phyloP scores from a whole-genome alignment of 768 basidiomycete genomes.

The Exsudoporus frostii region DNA sequence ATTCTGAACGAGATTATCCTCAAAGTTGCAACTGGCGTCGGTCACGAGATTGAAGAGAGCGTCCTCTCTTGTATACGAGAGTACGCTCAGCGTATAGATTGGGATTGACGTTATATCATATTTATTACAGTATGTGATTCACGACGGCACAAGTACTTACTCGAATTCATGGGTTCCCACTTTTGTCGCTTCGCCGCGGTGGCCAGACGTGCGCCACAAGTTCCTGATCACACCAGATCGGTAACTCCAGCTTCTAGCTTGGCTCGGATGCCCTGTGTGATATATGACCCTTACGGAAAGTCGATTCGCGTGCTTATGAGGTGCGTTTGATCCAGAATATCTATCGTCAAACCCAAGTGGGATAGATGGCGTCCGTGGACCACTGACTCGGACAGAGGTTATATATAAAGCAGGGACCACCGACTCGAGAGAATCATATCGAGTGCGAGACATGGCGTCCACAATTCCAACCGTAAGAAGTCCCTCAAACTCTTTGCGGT shows the following conservation, averaged over 20 bases:
- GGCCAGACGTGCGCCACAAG: no score
- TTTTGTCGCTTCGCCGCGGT: background rate
- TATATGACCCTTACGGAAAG: background rate
- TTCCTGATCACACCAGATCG: background rate
- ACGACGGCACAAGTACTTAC: background rate
- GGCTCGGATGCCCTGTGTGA: constrained; percentile 4
- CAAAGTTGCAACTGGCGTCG: constrained; percentile 83
- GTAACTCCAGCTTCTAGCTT: background rate
- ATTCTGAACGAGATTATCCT: constrained; percentile 87
- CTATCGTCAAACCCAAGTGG: background rate
- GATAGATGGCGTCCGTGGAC: background rate
- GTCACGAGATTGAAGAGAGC: constrained; percentile 63
- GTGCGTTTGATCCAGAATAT: background rate
- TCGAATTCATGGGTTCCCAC: constrained; percentile 1
- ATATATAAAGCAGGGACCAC: constrained; percentile 3
- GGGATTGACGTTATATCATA: constrained; percentile 37
- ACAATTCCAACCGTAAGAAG: constrained; percentile 25
- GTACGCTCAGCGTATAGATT: constrained; percentile 62
- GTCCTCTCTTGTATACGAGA: constrained; percentile 77
- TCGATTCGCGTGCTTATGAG: background rate
- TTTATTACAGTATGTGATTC: constrained; percentile 7
- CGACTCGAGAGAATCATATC: background rate
- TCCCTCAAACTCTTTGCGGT: background rate
- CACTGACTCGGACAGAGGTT: background rate
- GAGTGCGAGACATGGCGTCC: constrained; percentile 5